Evolutionary conservation across 257 asterid genomes (phyloP).

Genomic region (Jaltomata sinuosa): DNA sequence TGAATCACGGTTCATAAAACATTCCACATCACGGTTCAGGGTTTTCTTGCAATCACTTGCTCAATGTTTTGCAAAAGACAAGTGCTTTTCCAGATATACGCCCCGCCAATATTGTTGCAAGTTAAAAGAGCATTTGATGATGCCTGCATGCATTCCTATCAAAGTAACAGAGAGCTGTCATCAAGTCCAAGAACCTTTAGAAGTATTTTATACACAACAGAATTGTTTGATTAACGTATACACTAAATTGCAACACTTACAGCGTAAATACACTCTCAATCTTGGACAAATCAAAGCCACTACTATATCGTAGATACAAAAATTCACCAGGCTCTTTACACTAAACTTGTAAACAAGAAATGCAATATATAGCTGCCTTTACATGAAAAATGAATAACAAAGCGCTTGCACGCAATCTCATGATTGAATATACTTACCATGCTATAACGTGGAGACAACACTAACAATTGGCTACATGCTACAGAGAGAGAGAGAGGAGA

Average conservation of each 20-base stretch:
- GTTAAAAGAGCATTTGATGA: neutral
- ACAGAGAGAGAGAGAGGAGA: neutral
- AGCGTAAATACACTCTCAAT: neutral
- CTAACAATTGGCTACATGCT: neutral
- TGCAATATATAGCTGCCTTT: neutral
- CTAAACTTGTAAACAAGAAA: neutral
- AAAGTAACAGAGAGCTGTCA: neutral
- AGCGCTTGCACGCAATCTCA: neutral
- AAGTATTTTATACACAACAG: neutral
- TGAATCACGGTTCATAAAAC: no score
- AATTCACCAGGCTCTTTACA: neutral
- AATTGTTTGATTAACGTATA: neutral
- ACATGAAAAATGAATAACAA: neutral
- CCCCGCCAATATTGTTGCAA: neutral
- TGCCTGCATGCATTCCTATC: neutral
- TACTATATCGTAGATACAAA: neutral
- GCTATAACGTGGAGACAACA: neutral
- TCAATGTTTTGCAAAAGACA: neutral
- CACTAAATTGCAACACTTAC: neutral
- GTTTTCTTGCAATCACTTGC: no score
- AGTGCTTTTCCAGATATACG: neutral
- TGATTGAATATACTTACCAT: constrained; percentile 2
- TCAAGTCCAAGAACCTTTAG: neutral
- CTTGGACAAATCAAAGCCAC: neutral
- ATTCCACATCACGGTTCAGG: no score